These are phyloP conservation scores for Beauveria brongniartii DNA, from an alignment of 2,329 filamentous ascomycete species.

Conservation along the genomic window DNA sequence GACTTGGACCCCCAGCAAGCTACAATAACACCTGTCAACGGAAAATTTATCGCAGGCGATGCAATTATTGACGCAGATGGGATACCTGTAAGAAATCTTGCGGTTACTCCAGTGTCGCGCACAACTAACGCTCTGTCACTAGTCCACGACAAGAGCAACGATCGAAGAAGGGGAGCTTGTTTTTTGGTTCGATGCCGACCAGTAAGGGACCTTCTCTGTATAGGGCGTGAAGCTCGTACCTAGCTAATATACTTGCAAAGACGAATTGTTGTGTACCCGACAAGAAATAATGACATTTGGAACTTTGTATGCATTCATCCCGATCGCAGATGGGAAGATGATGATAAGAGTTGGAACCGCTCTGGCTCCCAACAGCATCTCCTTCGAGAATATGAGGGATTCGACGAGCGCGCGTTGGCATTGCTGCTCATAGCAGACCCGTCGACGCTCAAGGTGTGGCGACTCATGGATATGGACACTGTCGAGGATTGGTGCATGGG, in stretches of 20 bases:
- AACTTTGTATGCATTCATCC: constrained; percentile 48
- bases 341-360: constrained; percentile 30
- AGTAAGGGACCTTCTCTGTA: neutral
- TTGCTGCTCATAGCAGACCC: constrained; percentile 36
- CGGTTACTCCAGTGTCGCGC: neutral
- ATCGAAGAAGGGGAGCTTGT: neutral
- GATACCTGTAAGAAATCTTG: neutral
- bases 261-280: constrained; percentile 40
- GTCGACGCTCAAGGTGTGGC: constrained; percentile 46
- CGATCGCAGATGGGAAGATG: neutral
- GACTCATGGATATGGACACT: constrained; percentile 52
- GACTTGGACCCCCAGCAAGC: neutral
- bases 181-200: neutral
- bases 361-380: constrained; percentile 28
- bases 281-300: constrained; percentile 32
- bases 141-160: constrained; percentile 15
- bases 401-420: constrained; percentile 28
- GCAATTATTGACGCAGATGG: neutral
- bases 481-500: constrained; percentile 47
- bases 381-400: constrained; percentile 34
- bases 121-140: neutral
- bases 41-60: neutral
- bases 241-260: constrained; percentile 26
- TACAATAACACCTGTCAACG: neutral
- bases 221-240: neutral